A percentile compares a stretch with the other conserved stretches of the same genome.
phyloP scores from a whole-genome alignment of 2,329 filamentous ascomycete species.

The Aspergillus felis region DNA sequence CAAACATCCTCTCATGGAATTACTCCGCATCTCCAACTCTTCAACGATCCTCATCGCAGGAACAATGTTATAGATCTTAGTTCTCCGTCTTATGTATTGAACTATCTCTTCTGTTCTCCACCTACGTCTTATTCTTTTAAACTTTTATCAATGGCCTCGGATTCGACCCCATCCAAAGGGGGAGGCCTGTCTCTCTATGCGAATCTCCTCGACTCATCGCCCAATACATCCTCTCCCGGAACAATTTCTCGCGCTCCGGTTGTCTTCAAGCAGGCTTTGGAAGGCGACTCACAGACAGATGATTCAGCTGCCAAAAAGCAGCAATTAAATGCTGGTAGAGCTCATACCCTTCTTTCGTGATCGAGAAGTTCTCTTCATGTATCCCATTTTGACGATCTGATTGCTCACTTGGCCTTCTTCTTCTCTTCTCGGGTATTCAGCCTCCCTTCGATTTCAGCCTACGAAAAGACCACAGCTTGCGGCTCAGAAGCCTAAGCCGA shows the following conservation, averaged over 20 bases:
- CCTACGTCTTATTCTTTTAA: neutral
- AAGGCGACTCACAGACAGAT: constrained; percentile 46
- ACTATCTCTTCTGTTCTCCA: too few relatives aligned
- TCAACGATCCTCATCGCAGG: neutral
- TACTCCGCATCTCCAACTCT: neutral
- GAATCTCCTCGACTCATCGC: constrained; percentile 64
- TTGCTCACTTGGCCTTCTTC: constrained; percentile 47
- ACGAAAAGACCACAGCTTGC: constrained; percentile 71
- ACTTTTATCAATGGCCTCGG: constrained; percentile 27
- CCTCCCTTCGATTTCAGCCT: constrained; percentile 78
- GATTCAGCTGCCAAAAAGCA: constrained; percentile 59
- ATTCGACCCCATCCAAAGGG: constrained; percentile 29
- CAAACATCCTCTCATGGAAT: constrained; percentile 8
- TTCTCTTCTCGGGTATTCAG: constrained; percentile 33
- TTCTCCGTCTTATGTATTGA: neutral
- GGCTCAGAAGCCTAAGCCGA: constrained; percentile 58
- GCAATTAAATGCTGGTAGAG: constrained; percentile 61
- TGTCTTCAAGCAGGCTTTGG: constrained; percentile 59
- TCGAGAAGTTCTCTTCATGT: constrained; percentile 8
- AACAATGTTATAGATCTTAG: neutral
- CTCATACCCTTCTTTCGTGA: constrained; percentile 32
- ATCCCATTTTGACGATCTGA: constrained; percentile 23
- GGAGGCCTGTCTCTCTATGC: constrained; percentile 71
- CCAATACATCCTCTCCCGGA: constrained; percentile 42
- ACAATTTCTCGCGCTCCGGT: constrained; percentile 77